These are phyloP conservation scores for Solanum piurae DNA, from an alignment of 257 asterid genomes.

Conservation along the genomic window DNA sequence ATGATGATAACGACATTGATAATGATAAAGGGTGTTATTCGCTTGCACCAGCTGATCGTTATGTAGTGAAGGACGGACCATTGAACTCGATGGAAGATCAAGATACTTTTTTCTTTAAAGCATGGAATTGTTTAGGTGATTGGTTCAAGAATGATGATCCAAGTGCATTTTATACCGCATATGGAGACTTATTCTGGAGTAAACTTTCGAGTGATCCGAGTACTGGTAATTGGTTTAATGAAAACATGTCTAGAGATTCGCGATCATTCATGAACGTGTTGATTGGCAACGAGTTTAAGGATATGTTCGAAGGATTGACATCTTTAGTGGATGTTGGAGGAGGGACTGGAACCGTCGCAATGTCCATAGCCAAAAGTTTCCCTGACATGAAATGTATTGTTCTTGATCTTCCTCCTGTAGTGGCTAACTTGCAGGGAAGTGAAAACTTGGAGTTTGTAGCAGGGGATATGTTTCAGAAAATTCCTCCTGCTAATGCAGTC, in stretches of 20 bases:
- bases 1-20: background rate
- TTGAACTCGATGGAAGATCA: background rate
- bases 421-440: conserved; percentile 3
- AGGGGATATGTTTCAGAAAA: conserved; percentile 10
- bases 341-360: conserved; percentile 17
- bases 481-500: conserved; percentile 10
- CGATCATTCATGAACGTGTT: background rate
- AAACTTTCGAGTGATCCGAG: background rate
- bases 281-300: background rate
- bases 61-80: background rate
- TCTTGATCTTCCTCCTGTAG: conserved; percentile 20
- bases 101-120: background rate
- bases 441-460: conserved; percentile 3
- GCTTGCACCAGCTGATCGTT: background rate
- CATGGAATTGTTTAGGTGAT: background rate
- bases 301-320: conserved; percentile 6
- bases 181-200: conserved; percentile 9
- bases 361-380: conserved; percentile 3
- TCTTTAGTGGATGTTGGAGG: conserved; percentile 25
- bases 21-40: background rate
- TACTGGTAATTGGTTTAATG: background rate
- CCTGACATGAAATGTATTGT: conserved; percentile 12
- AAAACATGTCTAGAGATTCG: conserved; percentile 12
- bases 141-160: conserved; percentile 4
- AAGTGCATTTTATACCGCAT: background rate